Evolutionary conservation across 306 rosid species (phyloP).

Genomic region (Notholithocarpus densiflorus): DNA sequence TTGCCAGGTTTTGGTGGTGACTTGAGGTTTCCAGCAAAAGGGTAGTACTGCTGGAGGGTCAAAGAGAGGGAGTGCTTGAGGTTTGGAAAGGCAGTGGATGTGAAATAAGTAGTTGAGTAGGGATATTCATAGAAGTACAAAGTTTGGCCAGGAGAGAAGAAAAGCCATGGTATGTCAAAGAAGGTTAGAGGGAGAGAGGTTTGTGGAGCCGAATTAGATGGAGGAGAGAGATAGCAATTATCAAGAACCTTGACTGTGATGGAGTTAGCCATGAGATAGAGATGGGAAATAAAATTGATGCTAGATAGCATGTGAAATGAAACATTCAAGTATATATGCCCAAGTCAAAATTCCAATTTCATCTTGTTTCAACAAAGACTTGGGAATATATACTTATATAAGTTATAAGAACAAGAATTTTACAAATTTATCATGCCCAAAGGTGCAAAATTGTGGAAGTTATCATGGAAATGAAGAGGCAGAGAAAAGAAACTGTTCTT

Average conservation of each 20-base stretch:
- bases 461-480: too few relatives aligned
- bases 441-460: too few relatives aligned
- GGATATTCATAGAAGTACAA: constrained; percentile 50
- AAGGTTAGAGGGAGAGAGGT: constrained; percentile 48
- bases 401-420: too few relatives aligned
- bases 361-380: too few relatives aligned
- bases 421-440: too few relatives aligned
- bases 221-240: constrained; percentile 28
- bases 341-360: too few relatives aligned
- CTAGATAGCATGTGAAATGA: too few relatives aligned
- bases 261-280: neutral
- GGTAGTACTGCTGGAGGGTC: constrained; percentile 45
- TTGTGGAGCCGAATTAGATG: constrained; percentile 8
- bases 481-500: too few relatives aligned
- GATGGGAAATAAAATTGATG: neutral
- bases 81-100: constrained; percentile 29
- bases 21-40: constrained; percentile 34
- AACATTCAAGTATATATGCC: too few relatives aligned
- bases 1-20: constrained; percentile 11
- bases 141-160: constrained; percentile 52
- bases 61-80: constrained; percentile 46
- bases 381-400: too few relatives aligned
- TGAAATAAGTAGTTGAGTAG: constrained; percentile 27
- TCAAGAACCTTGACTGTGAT: constrained; percentile 18
- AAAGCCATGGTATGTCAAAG: constrained; percentile 47